A percentile compares a stretch with the other conserved stretches of the same genome.
Conservation (phyloP, 805 yeast genomes). For the Yamadazyma laniorum region DNA sequence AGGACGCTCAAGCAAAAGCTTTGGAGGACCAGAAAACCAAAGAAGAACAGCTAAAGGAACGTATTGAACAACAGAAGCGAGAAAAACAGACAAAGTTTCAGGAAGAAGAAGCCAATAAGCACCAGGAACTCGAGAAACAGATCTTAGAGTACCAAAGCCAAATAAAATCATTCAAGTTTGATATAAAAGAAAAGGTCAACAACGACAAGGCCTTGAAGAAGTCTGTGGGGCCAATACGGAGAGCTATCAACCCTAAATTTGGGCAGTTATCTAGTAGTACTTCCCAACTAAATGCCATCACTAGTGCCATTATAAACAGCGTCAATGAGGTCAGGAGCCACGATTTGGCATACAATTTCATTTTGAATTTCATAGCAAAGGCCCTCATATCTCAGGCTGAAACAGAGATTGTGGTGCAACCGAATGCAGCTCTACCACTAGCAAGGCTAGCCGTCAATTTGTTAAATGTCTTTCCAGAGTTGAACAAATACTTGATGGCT, state of each 20-base stretch:
- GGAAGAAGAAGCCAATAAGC: slow-evolving; percentile 26
- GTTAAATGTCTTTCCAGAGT: slow-evolving; percentile 46
- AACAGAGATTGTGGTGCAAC: slow-evolving; percentile 79
- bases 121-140: slow-evolving; percentile 40
- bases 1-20: slow-evolving; percentile 5
- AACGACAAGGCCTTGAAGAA: slow-evolving; percentile 51
- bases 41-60: slow-evolving; percentile 18
- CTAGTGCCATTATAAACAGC: neutral
- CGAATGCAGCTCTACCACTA: slow-evolving; percentile 76
- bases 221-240: slow-evolving; percentile 55
- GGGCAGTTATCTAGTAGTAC: slow-evolving; percentile 84
- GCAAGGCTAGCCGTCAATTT: slow-evolving; percentile 62
- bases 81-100: slow-evolving; percentile 14
- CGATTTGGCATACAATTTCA: slow-evolving; percentile 64
- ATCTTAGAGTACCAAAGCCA: slow-evolving; percentile 50
- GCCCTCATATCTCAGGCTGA: slow-evolving; percentile 89
- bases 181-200: slow-evolving; percentile 56
- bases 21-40: slow-evolving; percentile 20
- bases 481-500: slow-evolving; percentile 62
- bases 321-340: slow-evolving; percentile 1
- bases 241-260: slow-evolving; percentile 82
- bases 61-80: slow-evolving; percentile 16
- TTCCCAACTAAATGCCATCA: slow-evolving; percentile 53
- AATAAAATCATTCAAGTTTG: slow-evolving; percentile 56
- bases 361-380: slow-evolving; percentile 79